Base-by-base conservation (phyloP, 2,329 filamentous ascomycete genomes). In the Clonostachys rhizophaga region DNA sequence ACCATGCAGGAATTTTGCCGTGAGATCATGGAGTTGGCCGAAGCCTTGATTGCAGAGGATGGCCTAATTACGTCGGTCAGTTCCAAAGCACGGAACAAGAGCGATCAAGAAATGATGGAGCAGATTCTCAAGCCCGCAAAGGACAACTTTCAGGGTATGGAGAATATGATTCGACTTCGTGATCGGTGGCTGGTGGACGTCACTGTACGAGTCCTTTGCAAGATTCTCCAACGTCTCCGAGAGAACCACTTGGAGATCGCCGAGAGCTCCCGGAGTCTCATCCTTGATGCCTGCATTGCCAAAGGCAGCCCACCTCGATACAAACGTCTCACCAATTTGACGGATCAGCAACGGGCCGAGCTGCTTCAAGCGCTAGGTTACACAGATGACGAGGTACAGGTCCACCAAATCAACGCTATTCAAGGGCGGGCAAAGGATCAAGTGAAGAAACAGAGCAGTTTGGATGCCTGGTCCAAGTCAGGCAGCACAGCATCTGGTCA, bases 11-110 rank as follows among this genome's bases (percentile, higher is more conserved):
- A 96, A 48, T 96, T 97, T 58, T 96, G 91, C 61, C 85, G 94
- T 54, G 90, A 96, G 60, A 88, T 89, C 13, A 99, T 99, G 81
- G 90, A 97, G 57, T 88, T 96, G 59, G 91, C 92, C 1, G 89
- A 95, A 59, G 78, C 81, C 35, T 76, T 96, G 2, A 88, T 97
- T 59, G 84, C 89, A 39, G 85, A 96, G 56, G 94, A 95, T 62
- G 85, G 84, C 44, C 79, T 96, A 49, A 84, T 99, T 52, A 82
- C 89, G 3, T 87, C 85, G 42, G 87, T 88, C 12, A 62, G 62
- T 34, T 61, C 48, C 3, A 46, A 44, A 17, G 46, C 64, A 6
- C 50, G 61, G 11, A 60, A 58, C 9, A 64, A 61, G 46, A 66
- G 57, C 36, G 64, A 69, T 37, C 55, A 61, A 20, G 66, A 67